Base-by-base conservation (phyloP, 768 basidiomycete species). In the Mycena capillaripes region DNA sequence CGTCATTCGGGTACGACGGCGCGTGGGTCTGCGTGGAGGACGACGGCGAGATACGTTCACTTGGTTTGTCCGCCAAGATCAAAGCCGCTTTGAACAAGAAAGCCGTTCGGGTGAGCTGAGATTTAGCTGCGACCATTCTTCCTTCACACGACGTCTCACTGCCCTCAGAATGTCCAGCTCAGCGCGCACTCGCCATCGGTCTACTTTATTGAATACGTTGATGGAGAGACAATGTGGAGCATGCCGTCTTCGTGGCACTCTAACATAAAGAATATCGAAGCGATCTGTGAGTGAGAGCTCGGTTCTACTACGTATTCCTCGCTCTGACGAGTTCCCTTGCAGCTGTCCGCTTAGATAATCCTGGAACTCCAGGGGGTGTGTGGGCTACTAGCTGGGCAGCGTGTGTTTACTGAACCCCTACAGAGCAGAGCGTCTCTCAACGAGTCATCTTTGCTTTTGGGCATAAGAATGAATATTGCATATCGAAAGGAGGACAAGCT, bases 381-480 rank as follows among this genome's bases (percentile, higher is more conserved):
- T 59, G 9, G 25, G 40, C 10, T 17, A 23, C 8, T 19, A 12
- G 5, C 25, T 38, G 7, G 58, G n/a, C 36, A 56, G 29, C 42
- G 16, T 42, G n/a, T 14, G 30, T 42, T 59, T 38, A 42, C 36
- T 59, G 40, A 59, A 59, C n/a, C 36, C 40, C n/a, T n/a, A 14
- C 58, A 59, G 58, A 42, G 58, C 58, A 40, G 36, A 59, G 58
- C 23, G 58, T 59, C 40, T 59, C 58, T 59, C 58, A 59, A 27
- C 58, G 58, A 40, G 29, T 59, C 34, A 38, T 38, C 58, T 59
- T 59, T 59, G 36, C 58, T 23, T 59, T 59, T 21, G 58, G 58
- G 36, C 58, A 59, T 25, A 42, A 38, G 34, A 59, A 16, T 8
- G 38, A 21, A 30, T 58, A 27, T 23, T 58, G 56, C 56, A 58